phyloP scores from a whole-genome alignment of 2,329 filamentous ascomycete species.

The Xylaria digitata region DNA sequence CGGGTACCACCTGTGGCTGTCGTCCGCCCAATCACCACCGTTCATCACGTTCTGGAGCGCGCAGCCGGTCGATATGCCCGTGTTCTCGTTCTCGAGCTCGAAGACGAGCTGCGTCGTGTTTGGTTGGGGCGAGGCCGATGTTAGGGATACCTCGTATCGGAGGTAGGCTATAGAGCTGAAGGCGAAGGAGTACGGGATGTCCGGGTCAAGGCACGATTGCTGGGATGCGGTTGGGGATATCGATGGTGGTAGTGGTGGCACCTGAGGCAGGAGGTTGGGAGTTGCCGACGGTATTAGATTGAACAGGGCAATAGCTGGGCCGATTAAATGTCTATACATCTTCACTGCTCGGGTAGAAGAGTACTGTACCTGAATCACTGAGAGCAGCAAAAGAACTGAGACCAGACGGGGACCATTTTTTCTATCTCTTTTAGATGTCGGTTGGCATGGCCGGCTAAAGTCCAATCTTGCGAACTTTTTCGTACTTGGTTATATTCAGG shows the following conservation, averaged over 20 bases:
- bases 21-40: conserved; percentile 26
- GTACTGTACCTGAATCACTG: background rate
- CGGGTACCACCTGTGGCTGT: conserved; percentile 32
- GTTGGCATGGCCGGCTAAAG: conserved; percentile 21
- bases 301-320: background rate
- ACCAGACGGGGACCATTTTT: background rate
- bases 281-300: background rate
- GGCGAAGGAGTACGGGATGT: conserved; percentile 16
- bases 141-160: conserved; percentile 12
- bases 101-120: conserved; percentile 33
- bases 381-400: background rate
- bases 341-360: background rate
- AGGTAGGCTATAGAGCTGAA: conserved; percentile 27
- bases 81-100: conserved; percentile 10
- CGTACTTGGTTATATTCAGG: conserved; percentile 3
- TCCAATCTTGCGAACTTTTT: background rate
- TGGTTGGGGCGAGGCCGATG: background rate
- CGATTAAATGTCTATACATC: conserved; percentile 11
- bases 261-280: background rate
- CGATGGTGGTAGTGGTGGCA: background rate
- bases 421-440: background rate
- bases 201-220: conserved; percentile 10
- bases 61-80: conserved; percentile 33
- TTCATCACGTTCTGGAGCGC: conserved; percentile 28
- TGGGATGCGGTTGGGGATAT: background rate